A percentile compares a stretch with the other conserved stretches of the same genome.
Conservation (phyloP, 208 protist genomes). For the Crithidia brevicula region DNA sequence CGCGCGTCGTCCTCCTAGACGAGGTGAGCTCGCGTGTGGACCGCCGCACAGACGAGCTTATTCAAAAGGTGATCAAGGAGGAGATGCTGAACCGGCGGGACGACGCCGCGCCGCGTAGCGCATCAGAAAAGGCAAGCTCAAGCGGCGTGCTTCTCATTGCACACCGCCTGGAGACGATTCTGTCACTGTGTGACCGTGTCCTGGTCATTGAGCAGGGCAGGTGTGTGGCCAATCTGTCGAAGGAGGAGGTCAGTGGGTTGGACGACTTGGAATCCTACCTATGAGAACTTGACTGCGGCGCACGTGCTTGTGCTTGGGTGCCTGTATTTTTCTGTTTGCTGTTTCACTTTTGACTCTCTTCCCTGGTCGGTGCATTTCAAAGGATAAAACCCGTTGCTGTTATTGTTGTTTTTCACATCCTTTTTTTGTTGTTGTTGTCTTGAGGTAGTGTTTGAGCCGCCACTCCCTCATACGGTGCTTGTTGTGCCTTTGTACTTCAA, state of each 20-base stretch:
- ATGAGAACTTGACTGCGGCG: slow-evolving; percentile 2
- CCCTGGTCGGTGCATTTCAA: no score
- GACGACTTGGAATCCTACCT: slow-evolving; percentile 64
- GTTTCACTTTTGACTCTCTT: background rate
- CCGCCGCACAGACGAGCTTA: slow-evolving; percentile 80
- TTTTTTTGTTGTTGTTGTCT: slow-evolving; percentile 7
- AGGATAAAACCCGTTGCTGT: no score
- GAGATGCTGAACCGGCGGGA: slow-evolving; percentile 51
- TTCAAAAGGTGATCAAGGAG: slow-evolving; percentile 92
- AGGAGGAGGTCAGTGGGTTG: slow-evolving; percentile 43
- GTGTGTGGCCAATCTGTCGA: slow-evolving; percentile 54
- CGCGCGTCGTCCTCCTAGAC: slow-evolving; percentile 95
- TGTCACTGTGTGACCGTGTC: slow-evolving; percentile 91
- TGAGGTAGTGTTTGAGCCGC: no score
- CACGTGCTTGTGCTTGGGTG: background rate
- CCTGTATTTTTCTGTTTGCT: background rate
- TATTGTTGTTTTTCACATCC: background rate
- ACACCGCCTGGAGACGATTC: slow-evolving; percentile 96
- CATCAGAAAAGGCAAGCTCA: slow-evolving; percentile 22
- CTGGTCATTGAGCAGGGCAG: slow-evolving; percentile 76
- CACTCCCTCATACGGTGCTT: no score
- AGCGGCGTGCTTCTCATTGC: slow-evolving; percentile 96
- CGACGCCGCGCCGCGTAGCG: background rate
- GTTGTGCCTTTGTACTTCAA: no score
- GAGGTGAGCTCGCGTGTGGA: slow-evolving; percentile 94